Base-by-base conservation (phyloP, 306 rosid species). In the Biancaea sappan region DNA sequence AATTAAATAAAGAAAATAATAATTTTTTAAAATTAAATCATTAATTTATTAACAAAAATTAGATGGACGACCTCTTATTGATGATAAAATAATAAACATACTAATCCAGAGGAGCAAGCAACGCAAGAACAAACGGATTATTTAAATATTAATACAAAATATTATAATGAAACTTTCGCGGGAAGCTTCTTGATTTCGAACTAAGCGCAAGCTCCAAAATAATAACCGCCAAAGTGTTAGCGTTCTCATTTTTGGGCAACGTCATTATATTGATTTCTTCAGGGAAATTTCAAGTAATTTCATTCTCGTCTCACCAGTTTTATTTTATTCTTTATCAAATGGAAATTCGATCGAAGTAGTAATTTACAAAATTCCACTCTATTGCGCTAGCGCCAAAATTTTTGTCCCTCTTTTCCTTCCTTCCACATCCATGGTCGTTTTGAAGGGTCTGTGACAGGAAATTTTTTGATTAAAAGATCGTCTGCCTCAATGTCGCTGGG, bases 91-190 rank as follows among this genome's bases (percentile, higher is more conserved):
- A 5, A 32, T 32, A 32, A 32, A 2, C 9, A 40, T 40, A 40
- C 44, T 7, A 4, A 35, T 35, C 4, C 14, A 7, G 2, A 5
- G 1, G 44, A 1, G 5, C 48, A 43, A 43, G 7, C 47, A 5
- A 41, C 14, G 2, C 4, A 3, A 13, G 1, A 44, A 44, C 50
- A 15, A 44, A 13, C 4, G 50, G 0, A 15, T 38, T 38, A 11
- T 10, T 44, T 48, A 0, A n/a, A n/a, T n/a, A n/a, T 48, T 48
- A 16, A 48, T 48, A 5, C 8, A 48, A 48, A n/a, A 51, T 51
- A 34, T 18, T 38, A 41, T 26, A 1, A 15, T 54, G 75, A 67
- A 76, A 73, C n/a, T 76, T 76, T 59, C 69, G 80, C 80, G 76
- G 71, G 64, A 69, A 69, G 70, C 35, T 38, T 24, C 62, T 4